A percentile compares a stretch with the other conserved stretches of the same genome.
Conservation (phyloP, 2,329 filamentous ascomycete species). For the Aspergillus pseudoglaucus region DNA sequence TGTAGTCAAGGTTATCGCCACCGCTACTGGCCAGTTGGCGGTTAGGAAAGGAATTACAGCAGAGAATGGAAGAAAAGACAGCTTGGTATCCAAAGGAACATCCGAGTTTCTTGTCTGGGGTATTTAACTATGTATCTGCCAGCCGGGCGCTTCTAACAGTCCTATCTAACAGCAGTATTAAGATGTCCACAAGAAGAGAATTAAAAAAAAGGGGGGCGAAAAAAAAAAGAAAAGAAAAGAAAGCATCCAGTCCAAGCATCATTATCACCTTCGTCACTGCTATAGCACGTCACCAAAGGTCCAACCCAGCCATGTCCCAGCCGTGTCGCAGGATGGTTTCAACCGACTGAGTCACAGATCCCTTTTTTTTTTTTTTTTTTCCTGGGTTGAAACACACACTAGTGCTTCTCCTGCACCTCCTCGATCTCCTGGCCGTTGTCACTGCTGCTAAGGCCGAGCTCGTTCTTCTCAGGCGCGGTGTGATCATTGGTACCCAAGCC, state of each 20-base stretch:
- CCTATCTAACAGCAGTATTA: neutral
- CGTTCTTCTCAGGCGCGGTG: conserved; percentile 1
- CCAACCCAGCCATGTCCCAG: neutral
- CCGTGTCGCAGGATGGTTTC: neutral
- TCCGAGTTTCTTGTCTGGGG: neutral
- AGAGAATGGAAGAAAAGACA: too few species aligned
- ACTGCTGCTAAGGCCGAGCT: conserved; percentile 1
- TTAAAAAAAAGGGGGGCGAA: neutral
- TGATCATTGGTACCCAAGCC: conserved; percentile 12
- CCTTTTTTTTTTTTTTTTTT: too few species aligned
- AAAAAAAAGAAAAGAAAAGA: neutral
- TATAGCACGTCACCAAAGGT: neutral
- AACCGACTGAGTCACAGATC: neutral
- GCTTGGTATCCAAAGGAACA: too few species aligned
- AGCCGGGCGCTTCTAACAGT: neutral
- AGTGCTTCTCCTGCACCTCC: neutral
- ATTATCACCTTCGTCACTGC: neutral
- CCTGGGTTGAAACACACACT: too few species aligned
- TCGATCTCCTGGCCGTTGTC: conserved; percentile 1
- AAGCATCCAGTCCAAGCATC: neutral
- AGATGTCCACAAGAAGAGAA: neutral
- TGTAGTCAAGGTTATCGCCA: too few species aligned
- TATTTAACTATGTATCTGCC: neutral
- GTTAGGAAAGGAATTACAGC: too few species aligned
- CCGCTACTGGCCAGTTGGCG: too few species aligned